Conservation (phyloP, 257 asterid genomes). For the Apocynum venetum region DNA sequence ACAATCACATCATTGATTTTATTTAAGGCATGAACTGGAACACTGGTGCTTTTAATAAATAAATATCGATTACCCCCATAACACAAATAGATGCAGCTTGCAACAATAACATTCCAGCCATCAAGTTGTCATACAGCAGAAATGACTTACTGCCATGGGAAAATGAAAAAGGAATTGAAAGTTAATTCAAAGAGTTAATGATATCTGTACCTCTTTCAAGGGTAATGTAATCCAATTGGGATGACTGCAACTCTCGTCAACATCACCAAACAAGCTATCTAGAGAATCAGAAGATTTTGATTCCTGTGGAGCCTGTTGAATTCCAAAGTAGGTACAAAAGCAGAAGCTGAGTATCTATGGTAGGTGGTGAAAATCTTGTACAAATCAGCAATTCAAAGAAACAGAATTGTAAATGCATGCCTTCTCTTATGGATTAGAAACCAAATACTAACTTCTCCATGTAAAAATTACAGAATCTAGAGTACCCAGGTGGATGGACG, state of each 20-base stretch:
- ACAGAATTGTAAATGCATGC: neutral
- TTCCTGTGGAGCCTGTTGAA: conserved; percentile 41
- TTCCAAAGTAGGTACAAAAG: conserved; percentile 9
- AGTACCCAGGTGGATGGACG: neutral
- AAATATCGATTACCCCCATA: conserved; percentile 1
- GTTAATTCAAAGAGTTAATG: neutral
- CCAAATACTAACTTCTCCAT: neutral
- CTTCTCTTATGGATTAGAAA: neutral
- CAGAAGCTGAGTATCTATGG: neutral
- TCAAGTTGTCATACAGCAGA: neutral
- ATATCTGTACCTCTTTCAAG: conserved; percentile 50
- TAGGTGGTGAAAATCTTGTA: neutral
- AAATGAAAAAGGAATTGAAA: neutral
- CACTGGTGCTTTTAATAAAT: neutral
- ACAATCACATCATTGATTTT: neutral
- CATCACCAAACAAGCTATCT: conserved; percentile 37
- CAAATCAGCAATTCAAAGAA: neutral
- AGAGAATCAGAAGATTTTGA: conserved; percentile 51
- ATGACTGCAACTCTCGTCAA: conserved; percentile 27
- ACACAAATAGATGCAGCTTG: neutral
- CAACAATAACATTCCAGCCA: neutral
- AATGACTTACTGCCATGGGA: neutral
- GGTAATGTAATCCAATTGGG: conserved; percentile 21
- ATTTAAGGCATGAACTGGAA: neutral
- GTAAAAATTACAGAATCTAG: neutral